Evolutionary conservation across 2,329 filamentous ascomycete species (phyloP), one percentile per base, ranked within the genome.

Genomic region (Thelonectria discophora): DNA sequence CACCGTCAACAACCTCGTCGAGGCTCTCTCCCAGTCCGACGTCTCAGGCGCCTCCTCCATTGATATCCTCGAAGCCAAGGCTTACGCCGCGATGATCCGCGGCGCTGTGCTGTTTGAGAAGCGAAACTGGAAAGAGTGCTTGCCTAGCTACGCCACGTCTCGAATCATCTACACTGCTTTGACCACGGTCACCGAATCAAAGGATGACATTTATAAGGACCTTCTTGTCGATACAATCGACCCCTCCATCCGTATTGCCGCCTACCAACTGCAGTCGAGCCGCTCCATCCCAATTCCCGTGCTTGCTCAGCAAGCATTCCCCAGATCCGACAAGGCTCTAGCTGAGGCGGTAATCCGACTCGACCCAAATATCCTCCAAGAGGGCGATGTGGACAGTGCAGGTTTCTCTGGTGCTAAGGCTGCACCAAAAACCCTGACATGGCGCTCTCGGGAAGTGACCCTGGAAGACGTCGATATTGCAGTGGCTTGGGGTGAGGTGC

Each of bases 381-480:
- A 91, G 64, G 73, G 67, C 5, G 76, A 73, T 8, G 72, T 79
- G 2, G 81, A 81, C 17, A 81, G 83, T 58, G 80, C 84, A 57
- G 83, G 81, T 30, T 75, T 84, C 40, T 77, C 80, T 15, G 82
- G 72, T 18, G 76, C 83, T 65, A 82, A 84, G 66, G 82, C 87
- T 49, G 81, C 88, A 2, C 91, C 92, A 0, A 89, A 89, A 70
- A 91, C 88, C 10, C 89, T 99, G 60, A 89, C 86, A 4, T 99
- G 95, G 95, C 88, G 95, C 66, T 90, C 88, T 10, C 87, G 94
- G 43, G 90, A 90, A 64, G 94, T 97, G 15, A 89, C 90, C 67
- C 90, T 99, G 54, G 94, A 97, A 70, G 94, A 99, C 77, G 94
- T 94, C 24, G 90, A 93, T 51, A 97, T 98, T 69, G 92, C 94